Percentiles rank a stretch among this genome's conserved stretches.
Evolutionary conservation across 768 basidiomycete species (phyloP).

Genomic region (Calocybe cyanea): DNA sequence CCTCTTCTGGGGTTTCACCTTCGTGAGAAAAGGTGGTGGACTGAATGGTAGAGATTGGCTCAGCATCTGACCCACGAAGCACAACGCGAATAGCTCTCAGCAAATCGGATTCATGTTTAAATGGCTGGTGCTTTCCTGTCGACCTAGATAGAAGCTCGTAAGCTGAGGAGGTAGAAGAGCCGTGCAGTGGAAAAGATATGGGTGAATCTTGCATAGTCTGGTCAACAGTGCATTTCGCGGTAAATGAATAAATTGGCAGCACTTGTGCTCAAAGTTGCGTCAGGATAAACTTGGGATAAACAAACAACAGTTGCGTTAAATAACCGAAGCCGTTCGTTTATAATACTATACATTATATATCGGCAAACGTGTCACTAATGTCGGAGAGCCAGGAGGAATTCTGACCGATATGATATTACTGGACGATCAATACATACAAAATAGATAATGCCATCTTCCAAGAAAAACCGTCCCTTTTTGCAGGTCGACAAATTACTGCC

Average conservation of each 20-base stretch:
- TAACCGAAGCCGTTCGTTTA: too few relatives aligned
- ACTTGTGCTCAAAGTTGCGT: too few relatives aligned
- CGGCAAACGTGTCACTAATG: too few relatives aligned
- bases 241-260: too few relatives aligned
- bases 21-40: constrained; percentile 36
- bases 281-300: too few relatives aligned
- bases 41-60: constrained; percentile 37
- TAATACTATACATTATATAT: too few relatives aligned
- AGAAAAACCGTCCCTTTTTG: constrained; percentile 16
- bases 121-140: constrained; percentile 15
- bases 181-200: constrained; percentile 40
- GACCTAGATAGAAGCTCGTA: constrained; percentile 34
- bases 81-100: constrained; percentile 57
- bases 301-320: too few relatives aligned
- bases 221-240: too few relatives aligned
- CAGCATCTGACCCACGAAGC: constrained; percentile 50
- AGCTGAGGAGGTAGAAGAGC: constrained; percentile 40
- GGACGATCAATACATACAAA: constrained; percentile 8
- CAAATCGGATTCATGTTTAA: constrained; percentile 34
- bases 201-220: too few relatives aligned
- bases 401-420: constrained; percentile 11
- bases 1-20: constrained; percentile 43
- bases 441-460: constrained; percentile 7
- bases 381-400: too few relatives aligned
- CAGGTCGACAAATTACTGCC: constrained; percentile 9